Evolutionary conservation across 257 asterid genomes (phyloP).

Genomic region (Leptodermis oblonga): DNA sequence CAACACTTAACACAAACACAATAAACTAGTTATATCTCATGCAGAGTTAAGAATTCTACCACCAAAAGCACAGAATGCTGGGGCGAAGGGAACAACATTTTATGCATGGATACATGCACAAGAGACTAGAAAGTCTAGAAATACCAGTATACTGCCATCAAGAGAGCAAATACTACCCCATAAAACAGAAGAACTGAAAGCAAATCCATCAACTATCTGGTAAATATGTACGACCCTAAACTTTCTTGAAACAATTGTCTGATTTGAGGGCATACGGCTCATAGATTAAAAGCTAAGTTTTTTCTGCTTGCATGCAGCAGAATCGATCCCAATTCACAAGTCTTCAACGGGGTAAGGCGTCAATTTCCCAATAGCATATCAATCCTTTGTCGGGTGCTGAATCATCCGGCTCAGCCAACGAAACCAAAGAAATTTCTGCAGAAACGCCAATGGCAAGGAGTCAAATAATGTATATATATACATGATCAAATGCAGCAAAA

Average conservation of each 20-base stretch:
- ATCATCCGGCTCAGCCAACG: background rate
- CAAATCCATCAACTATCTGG: constrained; percentile 16
- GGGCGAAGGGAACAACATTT: constrained; percentile 8
- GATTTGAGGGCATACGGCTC: constrained; percentile 6
- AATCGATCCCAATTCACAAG: constrained; percentile 7
- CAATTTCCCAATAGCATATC: constrained; percentile 7
- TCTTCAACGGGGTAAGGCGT: background rate
- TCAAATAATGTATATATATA: too few relatives aligned
- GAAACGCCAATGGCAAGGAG: background rate
- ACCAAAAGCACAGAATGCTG: background rate
- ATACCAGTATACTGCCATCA: background rate
- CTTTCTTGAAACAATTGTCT: constrained; percentile 13
- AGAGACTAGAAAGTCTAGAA: background rate
- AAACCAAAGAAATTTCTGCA: constrained; percentile 4
- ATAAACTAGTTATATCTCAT: background rate
- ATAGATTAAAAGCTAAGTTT: constrained; percentile 1
- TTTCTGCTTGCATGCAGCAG: constrained; percentile 4
- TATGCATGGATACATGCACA: constrained; percentile 15
- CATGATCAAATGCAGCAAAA: background rate
- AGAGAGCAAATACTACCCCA: constrained; percentile 12
- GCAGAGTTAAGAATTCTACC: background rate
- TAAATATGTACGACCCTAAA: constrained; percentile 13
- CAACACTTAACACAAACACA: background rate
- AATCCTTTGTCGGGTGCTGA: constrained; percentile 1
- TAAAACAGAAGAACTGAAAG: background rate